phyloP scores from a whole-genome alignment of 2,329 filamentous ascomycete species.

The Huntiella savannae region DNA sequence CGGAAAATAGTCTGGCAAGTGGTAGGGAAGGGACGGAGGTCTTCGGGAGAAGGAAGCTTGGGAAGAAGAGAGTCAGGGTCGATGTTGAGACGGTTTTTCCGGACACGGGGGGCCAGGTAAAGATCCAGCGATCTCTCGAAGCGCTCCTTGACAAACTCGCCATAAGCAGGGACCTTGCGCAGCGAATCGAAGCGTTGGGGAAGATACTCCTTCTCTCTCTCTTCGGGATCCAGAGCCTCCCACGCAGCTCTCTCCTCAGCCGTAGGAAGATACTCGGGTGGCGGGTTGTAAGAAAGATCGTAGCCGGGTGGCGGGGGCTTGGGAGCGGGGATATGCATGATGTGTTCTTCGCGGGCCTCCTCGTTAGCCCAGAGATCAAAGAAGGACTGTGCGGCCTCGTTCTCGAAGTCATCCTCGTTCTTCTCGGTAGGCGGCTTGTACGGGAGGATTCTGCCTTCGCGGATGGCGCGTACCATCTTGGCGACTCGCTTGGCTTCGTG shows the following conservation, averaged over 20 bases:
- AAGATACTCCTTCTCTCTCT: conserved; percentile 75
- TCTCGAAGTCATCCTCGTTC: conserved; percentile 49
- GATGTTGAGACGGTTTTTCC: conserved; percentile 89
- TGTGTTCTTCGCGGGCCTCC: conserved; percentile 58
- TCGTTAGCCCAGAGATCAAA: conserved; percentile 96
- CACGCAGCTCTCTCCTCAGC: conserved; percentile 68
- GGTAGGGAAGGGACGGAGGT: conserved; percentile 87
- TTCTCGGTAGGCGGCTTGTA: conserved; percentile 56
- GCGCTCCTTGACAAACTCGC: conserved; percentile 77
- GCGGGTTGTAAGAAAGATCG: conserved; percentile 91
- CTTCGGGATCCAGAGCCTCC: conserved; percentile 75
- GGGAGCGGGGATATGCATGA: conserved; percentile 88
- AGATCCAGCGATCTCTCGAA: conserved; percentile 92
- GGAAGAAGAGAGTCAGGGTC: conserved; percentile 84
- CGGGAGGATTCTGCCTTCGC: conserved; percentile 81
- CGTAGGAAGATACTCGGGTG: conserved; percentile 79
- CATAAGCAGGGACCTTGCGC: conserved; percentile 82
- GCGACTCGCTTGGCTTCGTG: conserved; percentile 92
- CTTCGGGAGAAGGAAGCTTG: conserved; percentile 80
- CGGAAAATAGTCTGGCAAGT: conserved; percentile 71
- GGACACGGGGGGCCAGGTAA: conserved; percentile 79
- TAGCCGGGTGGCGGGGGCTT: conserved; percentile 87
- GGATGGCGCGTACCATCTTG: conserved; percentile 91
- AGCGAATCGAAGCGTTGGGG: conserved; percentile 67
- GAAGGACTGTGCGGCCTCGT: conserved; percentile 40